Evolutionary conservation across 108 stramenopile genomes (phyloP).

Genomic region (Nannochloropsis gaditana): DNA sequence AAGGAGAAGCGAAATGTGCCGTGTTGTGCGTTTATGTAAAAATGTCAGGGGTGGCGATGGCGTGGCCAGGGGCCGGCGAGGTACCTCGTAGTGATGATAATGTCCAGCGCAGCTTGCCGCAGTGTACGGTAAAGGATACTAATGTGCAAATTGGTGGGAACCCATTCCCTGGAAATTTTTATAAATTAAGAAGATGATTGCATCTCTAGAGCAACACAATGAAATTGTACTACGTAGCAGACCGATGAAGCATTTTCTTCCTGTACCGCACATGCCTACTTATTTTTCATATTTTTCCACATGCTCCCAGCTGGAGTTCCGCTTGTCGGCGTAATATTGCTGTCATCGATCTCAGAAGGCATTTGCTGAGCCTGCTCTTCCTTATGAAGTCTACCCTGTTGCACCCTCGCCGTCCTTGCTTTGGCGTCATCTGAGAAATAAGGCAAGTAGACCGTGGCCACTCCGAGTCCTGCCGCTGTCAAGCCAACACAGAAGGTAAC

Average conservation of each 20-base stretch:
- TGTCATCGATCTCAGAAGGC: not conserved
- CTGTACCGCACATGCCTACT: not conserved
- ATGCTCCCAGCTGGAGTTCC: not conserved
- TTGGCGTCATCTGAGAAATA: not conserved
- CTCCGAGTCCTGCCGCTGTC: not conserved
- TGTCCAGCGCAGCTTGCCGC: too few species aligned
- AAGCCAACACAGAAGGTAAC: not conserved
- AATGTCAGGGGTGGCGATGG: too few species aligned
- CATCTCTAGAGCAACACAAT: too few species aligned
- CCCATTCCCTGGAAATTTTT: too few species aligned
- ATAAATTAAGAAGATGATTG: too few species aligned
- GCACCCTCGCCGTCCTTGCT: not conserved
- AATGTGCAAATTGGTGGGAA: too few species aligned
- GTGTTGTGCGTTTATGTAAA: not conserved
- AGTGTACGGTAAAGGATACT: too few species aligned
- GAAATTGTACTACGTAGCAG: too few species aligned
- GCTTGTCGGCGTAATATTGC: not conserved
- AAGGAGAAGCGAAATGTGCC: not conserved
- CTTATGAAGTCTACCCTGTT: not conserved
- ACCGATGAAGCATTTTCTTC: too few species aligned
- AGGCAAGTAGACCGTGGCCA: slow-evolving; percentile 17
- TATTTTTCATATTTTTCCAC: slow-evolving; percentile 20
- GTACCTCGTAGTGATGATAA: too few species aligned
- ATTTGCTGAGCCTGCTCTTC: not conserved
- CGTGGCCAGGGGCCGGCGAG: too few species aligned